Base-by-base conservation (phyloP, 2,329 filamentous ascomycete species). In the Orbilia quercus region DNA sequence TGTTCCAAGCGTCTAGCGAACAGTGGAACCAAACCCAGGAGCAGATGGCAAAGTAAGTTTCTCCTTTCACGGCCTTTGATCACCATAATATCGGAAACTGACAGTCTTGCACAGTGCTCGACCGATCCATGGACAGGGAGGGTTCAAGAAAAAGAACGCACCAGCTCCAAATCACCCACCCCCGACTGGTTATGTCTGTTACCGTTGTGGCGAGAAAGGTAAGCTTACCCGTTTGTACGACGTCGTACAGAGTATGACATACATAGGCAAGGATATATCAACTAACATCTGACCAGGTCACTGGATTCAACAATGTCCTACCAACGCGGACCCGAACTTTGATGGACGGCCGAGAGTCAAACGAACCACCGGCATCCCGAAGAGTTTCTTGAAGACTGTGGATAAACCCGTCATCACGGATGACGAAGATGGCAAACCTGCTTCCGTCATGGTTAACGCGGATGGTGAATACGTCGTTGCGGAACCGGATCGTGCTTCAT, bases 381-480 rank as follows among this genome's bases (percentile, higher is more conserved):
- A 92, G 76, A 97, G 94, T 1, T 96, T 99, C 80, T 84, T 98
- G 77, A 96, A 96, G 82, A 96, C 93, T 70, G 91, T 99, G 64
- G 94, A 98, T 79, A 97, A 96, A 82, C 91, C 92, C 54, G 87
- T 91, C 36, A 83, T 92, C 74, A 88, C 91, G 78, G 88, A 90
- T 80, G 90, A 89, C 58, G 88, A 90, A 48, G 93, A 96, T 80
- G 90, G 71, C 67, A 93, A 96, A 81, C 88, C 92, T 76, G 90
- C 90, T 53, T 90, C 91, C 78, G 90, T 98, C 79, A 98, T 98
- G 94, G 90, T 98, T 77, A 98, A 97, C 81, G 91, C 93, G 75
- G 93, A 96, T 80, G 95, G 95, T 81, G 92, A 98, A 81, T 98
- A 95, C 84, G 95, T 99, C 79, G 91, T 97, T 84, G 93, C 93